Evolutionary conservation across 169 alveolate species (phyloP).

Genomic region (Perkinsus olseni): DNA sequence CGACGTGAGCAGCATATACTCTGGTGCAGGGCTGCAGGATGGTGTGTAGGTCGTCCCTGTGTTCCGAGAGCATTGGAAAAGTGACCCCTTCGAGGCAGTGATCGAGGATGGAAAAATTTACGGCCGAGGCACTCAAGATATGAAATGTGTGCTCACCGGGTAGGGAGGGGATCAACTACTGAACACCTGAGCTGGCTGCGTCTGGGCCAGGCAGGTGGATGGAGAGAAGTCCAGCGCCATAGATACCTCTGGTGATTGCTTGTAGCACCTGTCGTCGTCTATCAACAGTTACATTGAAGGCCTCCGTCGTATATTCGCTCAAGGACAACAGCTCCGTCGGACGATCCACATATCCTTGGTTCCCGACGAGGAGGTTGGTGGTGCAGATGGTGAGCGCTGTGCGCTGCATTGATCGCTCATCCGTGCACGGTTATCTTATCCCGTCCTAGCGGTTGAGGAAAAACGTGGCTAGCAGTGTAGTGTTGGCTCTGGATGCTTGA

Average conservation of each 20-base stretch:
- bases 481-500: background rate
- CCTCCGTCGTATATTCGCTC: background rate
- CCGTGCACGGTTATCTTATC: background rate
- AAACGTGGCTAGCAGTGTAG: no score
- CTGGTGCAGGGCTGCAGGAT: background rate
- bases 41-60: constrained; percentile 2
- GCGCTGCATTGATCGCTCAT: background rate
- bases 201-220: background rate
- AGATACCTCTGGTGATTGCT: background rate
- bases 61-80: constrained; percentile 13
- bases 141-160: constrained; percentile 26
- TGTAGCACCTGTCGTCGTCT: no score
- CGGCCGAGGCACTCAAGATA: constrained; percentile 32
- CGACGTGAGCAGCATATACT: constrained; percentile 13
- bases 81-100: constrained; percentile 22
- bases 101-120: constrained; percentile 15
- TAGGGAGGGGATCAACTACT: background rate
- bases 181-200: background rate
- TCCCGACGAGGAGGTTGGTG: constrained; percentile 33
- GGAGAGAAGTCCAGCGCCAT: background rate
- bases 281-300: background rate
- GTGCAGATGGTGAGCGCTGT: constrained; percentile 24
- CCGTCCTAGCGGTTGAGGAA: background rate
- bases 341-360: constrained; percentile 22
- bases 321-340: constrained; percentile 6